Evolutionary conservation across 2,329 filamentous ascomycete genomes (phyloP).

Genomic region (Trichoderma sp.): DNA sequence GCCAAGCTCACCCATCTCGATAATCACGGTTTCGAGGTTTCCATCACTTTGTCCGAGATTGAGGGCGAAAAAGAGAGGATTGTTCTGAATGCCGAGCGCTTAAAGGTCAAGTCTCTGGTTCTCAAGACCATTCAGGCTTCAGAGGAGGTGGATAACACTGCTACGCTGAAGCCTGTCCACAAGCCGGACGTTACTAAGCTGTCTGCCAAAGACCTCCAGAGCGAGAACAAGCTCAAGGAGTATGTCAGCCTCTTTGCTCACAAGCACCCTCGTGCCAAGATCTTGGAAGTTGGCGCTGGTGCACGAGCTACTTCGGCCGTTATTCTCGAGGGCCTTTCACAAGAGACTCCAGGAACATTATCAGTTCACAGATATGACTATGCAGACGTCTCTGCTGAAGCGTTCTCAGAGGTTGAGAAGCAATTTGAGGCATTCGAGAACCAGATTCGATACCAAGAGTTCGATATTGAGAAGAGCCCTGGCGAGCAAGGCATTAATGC

Average conservation of each 20-base stretch:
- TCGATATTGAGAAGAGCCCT: slow-evolving; percentile 34
- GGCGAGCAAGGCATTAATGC: slow-evolving; percentile 36
- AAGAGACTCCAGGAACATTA: neutral
- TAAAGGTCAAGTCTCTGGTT: neutral
- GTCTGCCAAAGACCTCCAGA: neutral
- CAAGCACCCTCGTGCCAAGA: neutral
- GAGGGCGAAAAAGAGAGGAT: neutral
- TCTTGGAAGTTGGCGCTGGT: neutral
- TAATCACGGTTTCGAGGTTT: neutral
- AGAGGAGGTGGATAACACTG: neutral
- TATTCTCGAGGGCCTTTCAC: neutral
- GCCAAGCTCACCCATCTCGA: neutral
- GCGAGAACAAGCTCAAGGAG: neutral
- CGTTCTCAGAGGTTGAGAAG: neutral
- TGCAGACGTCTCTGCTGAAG: neutral
- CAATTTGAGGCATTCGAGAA: neutral
- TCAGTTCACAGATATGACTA: neutral
- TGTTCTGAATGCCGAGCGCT: neutral
- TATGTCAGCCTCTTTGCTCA: neutral
- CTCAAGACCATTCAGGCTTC: neutral
- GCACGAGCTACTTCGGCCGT: neutral
- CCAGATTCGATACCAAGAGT: slow-evolving; percentile 6
- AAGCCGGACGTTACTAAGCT: neutral
- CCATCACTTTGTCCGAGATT: neutral
- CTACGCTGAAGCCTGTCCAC: neutral